phyloP scores from a whole-genome alignment of 2,329 filamentous ascomycete genomes.

The Epichloe brachyelytri region DNA sequence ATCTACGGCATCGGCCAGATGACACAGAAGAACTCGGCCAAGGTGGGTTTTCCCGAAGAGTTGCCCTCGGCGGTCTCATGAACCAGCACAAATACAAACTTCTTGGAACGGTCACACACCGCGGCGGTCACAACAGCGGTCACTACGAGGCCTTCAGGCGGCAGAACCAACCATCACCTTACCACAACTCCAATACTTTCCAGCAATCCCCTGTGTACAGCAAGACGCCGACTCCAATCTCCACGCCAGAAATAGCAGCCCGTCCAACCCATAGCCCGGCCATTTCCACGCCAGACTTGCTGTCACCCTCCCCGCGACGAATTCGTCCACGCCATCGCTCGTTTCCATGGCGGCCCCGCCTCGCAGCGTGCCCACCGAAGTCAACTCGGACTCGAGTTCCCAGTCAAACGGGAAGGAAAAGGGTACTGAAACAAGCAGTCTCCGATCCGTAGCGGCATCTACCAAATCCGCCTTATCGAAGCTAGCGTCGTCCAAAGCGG shows the following conservation, averaged over 20 bases:
- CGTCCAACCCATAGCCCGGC: slow-evolving; percentile 28
- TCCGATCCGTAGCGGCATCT: slow-evolving; percentile 44
- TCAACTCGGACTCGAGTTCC: slow-evolving; percentile 14
- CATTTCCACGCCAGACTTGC: slow-evolving; percentile 34
- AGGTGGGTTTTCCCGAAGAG: slow-evolving; percentile 83
- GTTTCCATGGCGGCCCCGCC: slow-evolving; percentile 19
- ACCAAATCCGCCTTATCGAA: slow-evolving; percentile 40
- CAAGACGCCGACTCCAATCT: slow-evolving; percentile 39
- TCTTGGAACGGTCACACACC: slow-evolving; percentile 80
- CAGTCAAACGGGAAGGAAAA: slow-evolving; percentile 21
- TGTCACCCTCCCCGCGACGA: slow-evolving; percentile 23
- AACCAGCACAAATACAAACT: slow-evolving; percentile 72
- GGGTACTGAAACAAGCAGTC: slow-evolving; percentile 36
- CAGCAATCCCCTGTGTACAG: slow-evolving; percentile 64
- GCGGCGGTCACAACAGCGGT: slow-evolving; percentile 88
- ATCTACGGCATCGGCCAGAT: slow-evolving; percentile 69
- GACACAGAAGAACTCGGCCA: slow-evolving; percentile 88
- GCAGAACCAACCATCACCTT: slow-evolving; percentile 68
- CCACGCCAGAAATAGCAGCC: slow-evolving; percentile 33
- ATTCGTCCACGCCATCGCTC: slow-evolving; percentile 25
- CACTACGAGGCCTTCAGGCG: slow-evolving; percentile 95
- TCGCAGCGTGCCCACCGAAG: slow-evolving; percentile 20
- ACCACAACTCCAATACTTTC: slow-evolving; percentile 70
- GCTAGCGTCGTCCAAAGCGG: slow-evolving; percentile 27
- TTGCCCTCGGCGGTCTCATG: slow-evolving; percentile 70